Evolutionary conservation across 2,329 filamentous ascomycete species (phyloP), one percentile per base, ranked within the genome.

Genomic region (Nannizziopsis arthrosporioides): DNA sequence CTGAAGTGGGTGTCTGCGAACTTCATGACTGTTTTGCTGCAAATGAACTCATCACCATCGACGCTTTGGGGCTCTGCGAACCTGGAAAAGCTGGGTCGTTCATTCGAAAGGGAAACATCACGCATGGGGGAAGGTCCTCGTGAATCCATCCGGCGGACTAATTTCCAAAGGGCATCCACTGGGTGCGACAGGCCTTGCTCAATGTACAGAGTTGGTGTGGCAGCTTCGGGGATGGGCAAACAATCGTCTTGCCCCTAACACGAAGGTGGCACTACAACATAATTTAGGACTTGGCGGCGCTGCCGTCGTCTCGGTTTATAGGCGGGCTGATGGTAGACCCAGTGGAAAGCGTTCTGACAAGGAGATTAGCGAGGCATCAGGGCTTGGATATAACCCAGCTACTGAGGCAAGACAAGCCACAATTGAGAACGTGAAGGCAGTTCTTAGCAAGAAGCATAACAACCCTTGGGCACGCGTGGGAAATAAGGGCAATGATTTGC

Each of bases 91-190:
- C 56, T 8, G 52, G 53, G 22, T 44, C 55, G 15, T 52, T 59
- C 46, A 51, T 59, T 8, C 53, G 57, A 15, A 40, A 47, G 9
- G 57, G 57, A 7, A 55, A 56, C 36, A 55, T 57, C 19, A 57
- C 57, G 1, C 57, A 59, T 34, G 56, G 56, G 11, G 52, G 54
- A 49, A 49, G 14, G 53, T 53, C 11, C 41, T 62, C 8, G 52
- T 61, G 11, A 62, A 62, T 37, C 60, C 60, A 1, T 56, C 54
- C 5, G 60, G 60, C 8, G 59, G 60, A 0, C 44, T 62, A 6
- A 61, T 61, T 32, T 61, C 59, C 18, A 62, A 62, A 48, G 60
- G 60, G 10, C 60, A 62, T 37, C 59, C 59, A 5, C 51, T 62
- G 5, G 59, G 60, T 6, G 60, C 59, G 2, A 61, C 60, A 0